A percentile compares a stretch with the other conserved stretches of the same genome.
Evolutionary conservation across 192 early-diverging fungal genomes (phyloP).

Genomic region (Geranomyces michiganensis): DNA sequence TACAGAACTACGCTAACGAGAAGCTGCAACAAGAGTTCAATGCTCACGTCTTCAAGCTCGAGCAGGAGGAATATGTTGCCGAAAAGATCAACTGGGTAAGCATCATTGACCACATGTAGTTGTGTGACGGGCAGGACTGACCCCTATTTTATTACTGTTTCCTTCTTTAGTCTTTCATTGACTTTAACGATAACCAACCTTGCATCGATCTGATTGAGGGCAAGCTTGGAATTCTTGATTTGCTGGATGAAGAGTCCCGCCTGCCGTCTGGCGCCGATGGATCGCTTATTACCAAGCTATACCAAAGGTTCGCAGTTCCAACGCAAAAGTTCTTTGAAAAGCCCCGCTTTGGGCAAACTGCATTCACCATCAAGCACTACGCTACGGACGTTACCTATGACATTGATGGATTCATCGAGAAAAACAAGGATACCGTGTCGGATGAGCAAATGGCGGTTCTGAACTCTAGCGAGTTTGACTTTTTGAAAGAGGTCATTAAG

Average conservation of each 20-base stretch:
- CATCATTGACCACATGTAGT: too few species aligned
- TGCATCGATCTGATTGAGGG: slow-evolving; percentile 99
- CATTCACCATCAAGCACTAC: slow-evolving; percentile 95
- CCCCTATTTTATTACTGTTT: too few species aligned
- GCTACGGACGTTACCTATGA: slow-evolving; percentile 94
- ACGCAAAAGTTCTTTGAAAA: slow-evolving; percentile 81
- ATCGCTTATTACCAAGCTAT: slow-evolving; percentile 87
- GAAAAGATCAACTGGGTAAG: slow-evolving; percentile 90
- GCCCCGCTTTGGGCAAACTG: slow-evolving; percentile 83
- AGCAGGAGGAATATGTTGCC: slow-evolving; percentile 97
- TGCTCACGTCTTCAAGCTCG: slow-evolving; percentile 97
- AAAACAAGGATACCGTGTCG: slow-evolving; percentile 97
- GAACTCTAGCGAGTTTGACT: slow-evolving; percentile 74
- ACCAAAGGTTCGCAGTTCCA: slow-evolving; percentile 74
- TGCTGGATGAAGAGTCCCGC: slow-evolving; percentile 91
- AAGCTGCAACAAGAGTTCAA: slow-evolving; percentile 99
- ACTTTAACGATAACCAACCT: slow-evolving; percentile 98
- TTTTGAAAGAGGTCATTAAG: slow-evolving; percentile 79
- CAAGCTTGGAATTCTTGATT: slow-evolving; percentile 89
- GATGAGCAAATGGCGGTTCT: slow-evolving; percentile 85
- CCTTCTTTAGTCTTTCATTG: slow-evolving; percentile 79
- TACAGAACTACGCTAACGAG: slow-evolving; percentile 78
- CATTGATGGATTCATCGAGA: slow-evolving; percentile 93
- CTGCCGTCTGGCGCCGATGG: slow-evolving; percentile 86
- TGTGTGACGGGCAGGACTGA: background rate